Conservation (phyloP, 2,329 filamentous ascomycete genomes). For the Zymoseptoria passerinii region DNA sequence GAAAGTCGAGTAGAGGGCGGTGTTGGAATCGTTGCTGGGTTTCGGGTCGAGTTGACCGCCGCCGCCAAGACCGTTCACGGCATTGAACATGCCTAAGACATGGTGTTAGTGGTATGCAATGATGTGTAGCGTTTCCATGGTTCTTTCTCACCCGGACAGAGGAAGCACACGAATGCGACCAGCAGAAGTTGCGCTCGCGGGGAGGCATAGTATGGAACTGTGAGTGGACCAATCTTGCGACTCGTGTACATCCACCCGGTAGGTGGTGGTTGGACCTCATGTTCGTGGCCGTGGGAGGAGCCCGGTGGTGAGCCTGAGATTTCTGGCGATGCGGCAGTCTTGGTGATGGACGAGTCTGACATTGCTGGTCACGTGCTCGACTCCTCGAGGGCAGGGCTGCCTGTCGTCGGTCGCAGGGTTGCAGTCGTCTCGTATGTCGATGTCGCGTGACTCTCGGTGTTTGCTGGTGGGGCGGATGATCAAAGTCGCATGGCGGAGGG, state of each 20-base stretch:
- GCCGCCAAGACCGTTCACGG: conserved; percentile 44
- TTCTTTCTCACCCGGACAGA: conserved; percentile 38
- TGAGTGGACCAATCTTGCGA: conserved; percentile 34
- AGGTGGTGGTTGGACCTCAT: conserved; percentile 17
- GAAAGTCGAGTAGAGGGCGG: conserved; percentile 65
- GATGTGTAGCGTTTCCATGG: background rate
- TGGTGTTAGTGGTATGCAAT: background rate
- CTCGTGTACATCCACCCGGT: conserved; percentile 42
- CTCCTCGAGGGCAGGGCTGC: background rate
- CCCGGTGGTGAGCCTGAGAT: background rate
- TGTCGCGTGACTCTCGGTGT: background rate
- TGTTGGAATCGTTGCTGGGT: conserved; percentile 56
- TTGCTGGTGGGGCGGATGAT: background rate
- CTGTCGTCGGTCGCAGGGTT: too few relatives aligned
- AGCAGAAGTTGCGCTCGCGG: conserved; percentile 42
- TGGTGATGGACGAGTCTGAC: background rate
- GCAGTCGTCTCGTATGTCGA: background rate
- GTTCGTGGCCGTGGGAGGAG: background rate
- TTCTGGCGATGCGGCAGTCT: background rate
- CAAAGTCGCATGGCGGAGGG: background rate
- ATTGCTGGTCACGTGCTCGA: background rate
- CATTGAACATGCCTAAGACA: conserved; percentile 42
- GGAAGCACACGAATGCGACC: conserved; percentile 46
- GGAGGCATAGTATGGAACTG: conserved; percentile 43
- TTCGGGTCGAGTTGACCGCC: conserved; percentile 41